Percentiles rank a stretch among this genome's conserved stretches.
Conservation (phyloP, 169 alveolate species). For the Plasmodium ovale region DNA sequence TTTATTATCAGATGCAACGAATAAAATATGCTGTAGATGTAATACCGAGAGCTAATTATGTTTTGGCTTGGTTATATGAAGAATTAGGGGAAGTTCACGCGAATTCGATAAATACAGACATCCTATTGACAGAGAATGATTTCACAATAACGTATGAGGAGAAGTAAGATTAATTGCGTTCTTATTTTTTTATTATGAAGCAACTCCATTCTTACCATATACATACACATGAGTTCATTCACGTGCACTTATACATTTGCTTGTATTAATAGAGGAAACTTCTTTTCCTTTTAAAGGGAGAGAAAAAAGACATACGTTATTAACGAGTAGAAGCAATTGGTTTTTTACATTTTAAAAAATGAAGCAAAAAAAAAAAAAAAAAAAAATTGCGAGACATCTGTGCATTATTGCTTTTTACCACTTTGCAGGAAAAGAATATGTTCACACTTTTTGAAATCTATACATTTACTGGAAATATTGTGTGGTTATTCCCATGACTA, state of each 20-base stretch:
- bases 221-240: not conserved
- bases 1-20: slow-evolving; percentile 78
- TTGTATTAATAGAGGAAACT: too few species aligned
- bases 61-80: slow-evolving; percentile 89
- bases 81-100: slow-evolving; percentile 87
- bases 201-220: not conserved
- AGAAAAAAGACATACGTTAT: too few species aligned
- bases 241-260: too few species aligned
- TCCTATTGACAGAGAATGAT: slow-evolving; percentile 61
- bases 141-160: slow-evolving; percentile 65
- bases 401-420: too few species aligned
- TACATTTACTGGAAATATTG: slow-evolving; percentile 66
- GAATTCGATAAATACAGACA: slow-evolving; percentile 73
- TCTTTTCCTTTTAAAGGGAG: too few species aligned
- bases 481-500: slow-evolving; percentile 76
- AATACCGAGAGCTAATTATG: slow-evolving; percentile 86
- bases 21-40: slow-evolving; percentile 79
- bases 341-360: too few species aligned
- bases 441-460: slow-evolving; percentile 58
- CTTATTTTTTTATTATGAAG: not conserved
- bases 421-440: slow-evolving; percentile 59
- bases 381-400: not conserved
- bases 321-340: too few species aligned
- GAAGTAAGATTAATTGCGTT: slow-evolving; percentile 5
- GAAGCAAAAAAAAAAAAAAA: not conserved